Conservation (phyloP, 805 yeast genomes). For the Metahyphopichia silvanorum region DNA sequence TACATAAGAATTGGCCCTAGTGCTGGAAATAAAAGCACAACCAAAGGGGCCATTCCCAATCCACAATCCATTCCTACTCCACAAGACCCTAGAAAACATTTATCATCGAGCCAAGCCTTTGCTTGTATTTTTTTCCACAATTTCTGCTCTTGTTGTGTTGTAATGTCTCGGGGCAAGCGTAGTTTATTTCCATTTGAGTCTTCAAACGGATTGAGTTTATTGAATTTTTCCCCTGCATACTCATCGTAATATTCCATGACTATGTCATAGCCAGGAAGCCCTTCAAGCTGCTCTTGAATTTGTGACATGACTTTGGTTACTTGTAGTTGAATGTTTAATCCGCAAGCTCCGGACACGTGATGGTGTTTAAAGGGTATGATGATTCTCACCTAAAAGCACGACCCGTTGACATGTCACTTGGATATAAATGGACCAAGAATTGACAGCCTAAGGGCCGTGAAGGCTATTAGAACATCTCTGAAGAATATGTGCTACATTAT, state of each 20-base stretch:
- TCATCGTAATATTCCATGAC: conserved; percentile 61
- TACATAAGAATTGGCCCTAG: conserved; percentile 86
- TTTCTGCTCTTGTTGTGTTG: conserved; percentile 51
- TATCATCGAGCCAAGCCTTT: conserved; percentile 86
- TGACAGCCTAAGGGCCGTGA: too few species aligned
- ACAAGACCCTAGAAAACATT: conserved; percentile 76
- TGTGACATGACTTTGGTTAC: too few species aligned
- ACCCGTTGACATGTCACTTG: too few species aligned
- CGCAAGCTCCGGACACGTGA: too few species aligned
- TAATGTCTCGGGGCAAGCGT: conserved; percentile 54
- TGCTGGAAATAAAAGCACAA: conserved; percentile 64
- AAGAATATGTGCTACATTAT: too few species aligned
- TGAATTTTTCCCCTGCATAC: conserved; percentile 61
- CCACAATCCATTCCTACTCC: conserved; percentile 66
- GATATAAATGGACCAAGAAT: too few species aligned
- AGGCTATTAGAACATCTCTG: too few species aligned
- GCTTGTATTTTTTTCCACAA: conserved; percentile 71
- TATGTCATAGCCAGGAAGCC: conserved; percentile 56
- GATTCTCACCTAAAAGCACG: too few species aligned
- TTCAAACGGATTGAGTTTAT: conserved; percentile 65
- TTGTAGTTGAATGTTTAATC: too few species aligned
- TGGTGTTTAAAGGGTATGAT: too few species aligned
- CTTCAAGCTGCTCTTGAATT: conserved; percentile 24
- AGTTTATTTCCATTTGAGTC: conserved; percentile 59
- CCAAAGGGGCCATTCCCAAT: conserved; percentile 72